phyloP scores from a whole-genome alignment of 139 green algal species.

The Chlamydomonas sp. region DNA sequence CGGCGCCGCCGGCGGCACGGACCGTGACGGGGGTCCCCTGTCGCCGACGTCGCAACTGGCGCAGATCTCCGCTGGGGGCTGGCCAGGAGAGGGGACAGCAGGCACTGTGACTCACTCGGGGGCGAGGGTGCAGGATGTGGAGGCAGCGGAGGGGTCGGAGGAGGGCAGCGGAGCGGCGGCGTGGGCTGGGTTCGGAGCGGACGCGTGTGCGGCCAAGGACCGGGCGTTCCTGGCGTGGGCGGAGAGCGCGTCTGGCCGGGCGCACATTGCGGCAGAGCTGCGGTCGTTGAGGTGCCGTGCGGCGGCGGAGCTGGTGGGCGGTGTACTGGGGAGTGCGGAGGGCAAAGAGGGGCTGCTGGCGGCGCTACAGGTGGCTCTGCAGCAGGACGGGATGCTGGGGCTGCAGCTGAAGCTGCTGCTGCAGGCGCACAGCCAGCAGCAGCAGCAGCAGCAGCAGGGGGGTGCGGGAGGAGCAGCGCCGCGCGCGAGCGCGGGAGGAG shows the following conservation, averaged over 20 bases:
- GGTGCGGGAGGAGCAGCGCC: no score
- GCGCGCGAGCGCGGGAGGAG: no score
- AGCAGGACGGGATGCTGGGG: slow-evolving; percentile 20
- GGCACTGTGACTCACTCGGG: no score
- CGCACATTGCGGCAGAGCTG: slow-evolving; percentile 73
- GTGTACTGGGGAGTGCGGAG: slow-evolving; percentile 38
- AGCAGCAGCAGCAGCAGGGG: no score
- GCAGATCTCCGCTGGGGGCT: background rate
- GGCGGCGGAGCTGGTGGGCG: slow-evolving; percentile 43
- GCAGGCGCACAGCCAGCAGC: background rate
- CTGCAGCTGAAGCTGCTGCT: slow-evolving; percentile 53
- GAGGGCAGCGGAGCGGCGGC: background rate
- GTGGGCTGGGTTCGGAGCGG: background rate
- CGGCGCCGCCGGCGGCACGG: background rate
- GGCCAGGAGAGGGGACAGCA: background rate
- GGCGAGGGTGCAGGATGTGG: background rate
- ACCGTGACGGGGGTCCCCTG: background rate
- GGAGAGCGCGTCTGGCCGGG: slow-evolving; percentile 63
- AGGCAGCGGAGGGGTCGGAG: background rate
- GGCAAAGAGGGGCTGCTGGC: slow-evolving; percentile 39
- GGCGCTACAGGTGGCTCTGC: slow-evolving; percentile 26
- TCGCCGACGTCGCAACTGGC: background rate
- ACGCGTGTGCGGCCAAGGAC: slow-evolving; percentile 49
- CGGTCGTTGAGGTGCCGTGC: slow-evolving; percentile 61
- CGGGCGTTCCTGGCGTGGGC: slow-evolving; percentile 78